A percentile compares a stretch with the other conserved stretches of the same genome.
These are phyloP conservation scores for Raffaelea ambrosiae DNA, from an alignment of 2,329 filamentous ascomycete genomes.

Conservation along the genomic window DNA sequence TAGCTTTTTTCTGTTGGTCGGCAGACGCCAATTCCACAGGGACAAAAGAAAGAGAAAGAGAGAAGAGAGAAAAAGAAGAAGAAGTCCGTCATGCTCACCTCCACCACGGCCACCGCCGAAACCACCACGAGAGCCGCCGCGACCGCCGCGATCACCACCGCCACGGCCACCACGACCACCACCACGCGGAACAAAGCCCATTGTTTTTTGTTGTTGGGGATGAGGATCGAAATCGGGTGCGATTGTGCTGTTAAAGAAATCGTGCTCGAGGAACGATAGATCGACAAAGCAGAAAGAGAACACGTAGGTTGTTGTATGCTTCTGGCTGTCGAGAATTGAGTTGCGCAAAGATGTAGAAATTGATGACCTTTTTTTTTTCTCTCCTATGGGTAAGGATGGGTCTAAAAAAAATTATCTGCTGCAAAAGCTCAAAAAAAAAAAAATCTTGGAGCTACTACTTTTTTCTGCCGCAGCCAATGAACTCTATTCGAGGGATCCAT, in stretches of 20 bases:
- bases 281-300: not conserved
- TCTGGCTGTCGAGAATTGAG: no score
- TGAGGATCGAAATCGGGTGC: not conserved
- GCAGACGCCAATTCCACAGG: no score
- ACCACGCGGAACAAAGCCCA: conserved; percentile 36
- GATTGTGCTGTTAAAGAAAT: not conserved
- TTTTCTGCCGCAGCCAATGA: not conserved
- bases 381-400: no score
- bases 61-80: not conserved
- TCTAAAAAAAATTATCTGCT: not conserved
- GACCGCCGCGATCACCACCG: conserved; percentile 23
- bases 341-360: no score
- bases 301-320: no score
- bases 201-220: conserved; percentile 11
- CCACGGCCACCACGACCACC: conserved; percentile 20
- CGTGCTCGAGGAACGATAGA: not conserved
- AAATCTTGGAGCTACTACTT: not conserved
- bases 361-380: no score
- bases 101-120: conserved; percentile 26
- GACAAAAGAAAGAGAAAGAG: not conserved
- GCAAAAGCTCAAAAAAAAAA: not conserved
- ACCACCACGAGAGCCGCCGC: conserved; percentile 19
- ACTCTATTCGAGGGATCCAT: no score
- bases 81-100: conserved; percentile 12
- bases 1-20: no score